Percentiles rank a stretch among this genome's conserved stretches.
Evolutionary conservation across 1,139 yeast species (phyloP).

Genomic region (Groenewaldozyma auringiensis): DNA sequence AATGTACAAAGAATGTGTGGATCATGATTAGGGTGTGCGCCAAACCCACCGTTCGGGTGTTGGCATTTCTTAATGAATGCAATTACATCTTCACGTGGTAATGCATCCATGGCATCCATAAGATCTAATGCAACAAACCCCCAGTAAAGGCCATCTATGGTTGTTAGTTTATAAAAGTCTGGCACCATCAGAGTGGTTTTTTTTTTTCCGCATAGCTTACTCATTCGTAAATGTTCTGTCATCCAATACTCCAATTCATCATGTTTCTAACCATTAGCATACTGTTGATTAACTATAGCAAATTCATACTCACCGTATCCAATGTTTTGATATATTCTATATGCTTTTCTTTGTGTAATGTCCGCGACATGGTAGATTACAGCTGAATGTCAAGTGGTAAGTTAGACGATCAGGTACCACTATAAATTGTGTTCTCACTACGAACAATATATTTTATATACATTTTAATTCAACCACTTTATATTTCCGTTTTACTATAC

Average conservation of each 20-base stretch:
- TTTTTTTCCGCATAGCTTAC: slow-evolving; percentile 16
- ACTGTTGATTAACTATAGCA: not conserved
- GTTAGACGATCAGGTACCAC: too few species aligned
- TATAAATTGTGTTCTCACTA: too few species aligned
- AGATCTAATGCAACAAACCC: slow-evolving; percentile 72
- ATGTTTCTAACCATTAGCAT: slow-evolving; percentile 21
- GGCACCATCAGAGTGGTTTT: not conserved
- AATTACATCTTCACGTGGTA: slow-evolving; percentile 55
- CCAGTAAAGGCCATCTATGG: slow-evolving; percentile 78
- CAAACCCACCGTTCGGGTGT: slow-evolving; percentile 66
- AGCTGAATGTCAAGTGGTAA: too few species aligned
- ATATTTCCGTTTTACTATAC: too few species aligned
- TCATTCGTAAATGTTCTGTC: slow-evolving; percentile 80
- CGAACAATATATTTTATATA: too few species aligned
- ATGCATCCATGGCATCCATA: slow-evolving; percentile 48
- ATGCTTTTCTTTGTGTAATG: slow-evolving; percentile 40
- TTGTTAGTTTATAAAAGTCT: slow-evolving; percentile 3
- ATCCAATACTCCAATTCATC: slow-evolving; percentile 77
- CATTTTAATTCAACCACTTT: too few species aligned
- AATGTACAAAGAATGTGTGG: slow-evolving; percentile 82
- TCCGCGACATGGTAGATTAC: not conserved
- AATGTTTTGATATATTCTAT: slow-evolving; percentile 44
- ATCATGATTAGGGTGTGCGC: slow-evolving; percentile 84
- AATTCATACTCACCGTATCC: slow-evolving; percentile 30
- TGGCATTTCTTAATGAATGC: slow-evolving; percentile 64